These are phyloP conservation scores for Sclerotinia sclerotiorum DNA, from an alignment of 2,329 filamentous ascomycete genomes.

Conservation along the genomic window DNA sequence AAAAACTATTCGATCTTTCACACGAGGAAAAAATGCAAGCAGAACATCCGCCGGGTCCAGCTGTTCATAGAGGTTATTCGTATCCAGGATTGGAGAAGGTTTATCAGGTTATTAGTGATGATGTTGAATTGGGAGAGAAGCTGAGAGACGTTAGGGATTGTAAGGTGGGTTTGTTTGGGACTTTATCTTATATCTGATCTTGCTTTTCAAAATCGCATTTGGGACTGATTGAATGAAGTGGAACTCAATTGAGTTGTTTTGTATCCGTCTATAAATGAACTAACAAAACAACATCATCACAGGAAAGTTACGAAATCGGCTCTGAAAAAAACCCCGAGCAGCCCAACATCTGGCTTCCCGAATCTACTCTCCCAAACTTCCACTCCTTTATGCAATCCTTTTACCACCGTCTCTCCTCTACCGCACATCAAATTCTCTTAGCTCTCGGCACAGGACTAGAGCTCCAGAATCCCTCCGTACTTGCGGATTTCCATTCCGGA, in stretches of 20 bases:
- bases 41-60: conserved; percentile 50
- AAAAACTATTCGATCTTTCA: conserved; percentile 47
- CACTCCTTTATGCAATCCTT: conserved; percentile 50
- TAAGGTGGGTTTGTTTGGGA: conserved; percentile 44
- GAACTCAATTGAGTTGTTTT: neutral
- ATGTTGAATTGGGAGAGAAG: conserved; percentile 45
- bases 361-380: conserved; percentile 48
- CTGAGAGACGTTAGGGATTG: conserved; percentile 50
- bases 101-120: conserved; percentile 46
- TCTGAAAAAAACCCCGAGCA: conserved; percentile 47
- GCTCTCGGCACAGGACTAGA: conserved; percentile 50
- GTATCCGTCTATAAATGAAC: neutral
- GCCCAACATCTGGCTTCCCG: conserved; percentile 52
- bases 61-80: conserved; percentile 55
- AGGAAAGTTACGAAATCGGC: conserved; percentile 55
- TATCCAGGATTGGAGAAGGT: conserved; percentile 56
- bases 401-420: conserved; percentile 49
- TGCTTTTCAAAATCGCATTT: neutral
- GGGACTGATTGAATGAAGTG: neutral
- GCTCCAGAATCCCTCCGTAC: conserved; percentile 47
- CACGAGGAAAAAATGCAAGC: conserved; percentile 49
- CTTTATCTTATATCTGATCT: neutral
- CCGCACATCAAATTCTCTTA: conserved; percentile 47
- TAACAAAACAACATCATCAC: neutral
- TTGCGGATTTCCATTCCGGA: conserved; percentile 52